Percentiles rank a stretch among this genome's conserved stretches.
Evolutionary conservation across 2,329 filamentous ascomycete genomes (phyloP).

Genomic region (Fusarium sp.): DNA sequence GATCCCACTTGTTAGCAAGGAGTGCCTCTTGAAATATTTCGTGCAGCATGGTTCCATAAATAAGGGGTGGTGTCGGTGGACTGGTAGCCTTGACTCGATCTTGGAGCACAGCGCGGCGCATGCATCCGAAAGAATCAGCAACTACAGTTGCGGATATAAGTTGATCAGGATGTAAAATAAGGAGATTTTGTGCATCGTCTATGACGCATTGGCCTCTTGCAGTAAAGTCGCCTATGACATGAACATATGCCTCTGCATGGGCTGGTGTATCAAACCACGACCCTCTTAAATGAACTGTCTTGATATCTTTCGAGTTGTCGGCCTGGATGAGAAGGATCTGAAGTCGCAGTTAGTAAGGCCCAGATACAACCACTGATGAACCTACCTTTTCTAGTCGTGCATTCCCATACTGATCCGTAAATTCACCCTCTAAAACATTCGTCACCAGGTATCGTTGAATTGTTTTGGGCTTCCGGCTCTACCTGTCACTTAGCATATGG

Average conservation of each 20-base stretch:
- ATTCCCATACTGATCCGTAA: constrained; percentile 71
- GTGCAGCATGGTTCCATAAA: constrained; percentile 94
- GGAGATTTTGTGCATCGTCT: constrained; percentile 83
- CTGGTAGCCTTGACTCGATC: constrained; percentile 93
- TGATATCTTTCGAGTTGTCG: constrained; percentile 75
- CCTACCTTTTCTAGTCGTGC: constrained; percentile 78
- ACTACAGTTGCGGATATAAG: constrained; percentile 94
- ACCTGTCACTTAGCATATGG: constrained; percentile 72
- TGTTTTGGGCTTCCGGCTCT: constrained; percentile 76
- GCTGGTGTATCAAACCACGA: constrained; percentile 89
- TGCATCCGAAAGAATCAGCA: constrained; percentile 94
- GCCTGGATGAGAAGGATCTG: constrained; percentile 86
- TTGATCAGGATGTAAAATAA: constrained; percentile 95
- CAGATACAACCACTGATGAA: background rate
- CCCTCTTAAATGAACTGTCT: constrained; percentile 80
- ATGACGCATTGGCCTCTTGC: constrained; percentile 79
- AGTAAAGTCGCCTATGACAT: constrained; percentile 85
- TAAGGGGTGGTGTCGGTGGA: constrained; percentile 80
- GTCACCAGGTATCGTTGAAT: constrained; percentile 91
- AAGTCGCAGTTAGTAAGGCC: constrained; percentile 32
- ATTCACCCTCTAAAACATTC: constrained; percentile 77
- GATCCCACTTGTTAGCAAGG: constrained; percentile 84
- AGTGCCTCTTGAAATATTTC: constrained; percentile 95
- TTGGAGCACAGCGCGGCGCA: constrained; percentile 90
- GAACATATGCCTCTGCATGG: constrained; percentile 80